Evolutionary conservation across 2,329 filamentous ascomycete genomes (phyloP), one percentile per base, ranked within the genome.

Genomic region (Aspergillus fumigatus): DNA sequence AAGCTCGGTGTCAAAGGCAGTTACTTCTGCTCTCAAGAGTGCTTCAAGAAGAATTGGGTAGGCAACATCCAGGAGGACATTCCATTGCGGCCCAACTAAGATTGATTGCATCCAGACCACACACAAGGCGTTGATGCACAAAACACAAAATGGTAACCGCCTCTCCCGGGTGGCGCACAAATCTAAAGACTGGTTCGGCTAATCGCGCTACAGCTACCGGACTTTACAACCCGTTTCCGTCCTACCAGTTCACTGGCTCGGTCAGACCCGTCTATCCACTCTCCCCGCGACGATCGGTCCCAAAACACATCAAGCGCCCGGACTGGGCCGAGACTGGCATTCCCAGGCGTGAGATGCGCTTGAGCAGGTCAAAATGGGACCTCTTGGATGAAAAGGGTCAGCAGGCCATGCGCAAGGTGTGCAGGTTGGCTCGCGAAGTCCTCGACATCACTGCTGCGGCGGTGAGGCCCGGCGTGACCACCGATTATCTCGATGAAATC

Each of bases 1-100:
- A 96, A 95, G 76, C 77, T 92, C 21, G 89, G 86, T 38, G 86
- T 92, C 73, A 89, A 91, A 52, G 57, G 51, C 32, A 64, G 65
- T 27, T 67, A 57, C 32, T 97, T 96, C 77, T 97, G 92, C 79
- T 88, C 90, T 14, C 92, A 97, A 75, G 92, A 96, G 65, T 97
- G 92, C 78, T 97, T 97, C 78, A 96, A 96, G 82, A 88, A 84
- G 75, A 96, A 90, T 79, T 97, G 92, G 92, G 92, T 96, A 82
- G 63, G 83, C 68, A 56, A 17, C 1, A 48, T 41, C 48, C 9
- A 21, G 21, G n/a, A 5, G n/a, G 3, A 48, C 29, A 4, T 11
- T 3, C 48, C 9, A 38, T 21, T 14, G 14, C 32, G 41, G 25
- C 64, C 51, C 56, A 60, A 21, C 49, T 10, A 3, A 29, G 45